Evolutionary conservation across 352 stramenopile genomes (phyloP).

Genomic region (Phytophthora nicotianae): DNA sequence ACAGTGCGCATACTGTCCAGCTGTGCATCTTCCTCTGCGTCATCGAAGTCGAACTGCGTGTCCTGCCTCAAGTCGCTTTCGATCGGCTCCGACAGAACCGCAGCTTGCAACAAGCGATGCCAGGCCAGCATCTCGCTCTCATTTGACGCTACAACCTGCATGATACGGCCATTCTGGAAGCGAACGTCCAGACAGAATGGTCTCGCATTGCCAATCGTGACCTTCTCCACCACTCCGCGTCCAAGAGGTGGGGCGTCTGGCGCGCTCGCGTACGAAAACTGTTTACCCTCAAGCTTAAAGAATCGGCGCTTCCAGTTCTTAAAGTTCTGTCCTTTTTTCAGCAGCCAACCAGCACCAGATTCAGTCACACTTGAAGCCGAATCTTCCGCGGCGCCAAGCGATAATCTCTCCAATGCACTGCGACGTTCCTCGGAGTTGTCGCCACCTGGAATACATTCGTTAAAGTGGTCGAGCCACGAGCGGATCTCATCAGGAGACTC

Average conservation of each 20-base stretch:
- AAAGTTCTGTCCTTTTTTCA: constrained; percentile 70
- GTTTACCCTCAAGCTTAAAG: constrained; percentile 61
- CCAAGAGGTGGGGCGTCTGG: constrained; percentile 46
- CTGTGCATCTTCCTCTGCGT: constrained; percentile 51
- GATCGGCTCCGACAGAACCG: constrained; percentile 38
- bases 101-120: constrained; percentile 58
- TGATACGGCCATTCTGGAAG: constrained; percentile 68
- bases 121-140: constrained; percentile 68
- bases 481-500: constrained; percentile 70
- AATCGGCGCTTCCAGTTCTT: constrained; percentile 74
- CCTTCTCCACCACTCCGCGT: constrained; percentile 53
- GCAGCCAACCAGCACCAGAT: constrained; percentile 46
- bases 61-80: constrained; percentile 40
- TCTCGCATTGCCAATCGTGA: constrained; percentile 62
- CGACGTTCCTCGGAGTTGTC: constrained; percentile 29
- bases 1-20: constrained; percentile 36
- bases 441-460: constrained; percentile 29
- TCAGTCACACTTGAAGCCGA: constrained; percentile 32
- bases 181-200: constrained; percentile 72
- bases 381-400: constrained; percentile 25
- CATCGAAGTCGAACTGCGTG: constrained; percentile 59
- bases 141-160: constrained; percentile 56
- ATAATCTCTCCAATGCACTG: constrained; percentile 29
- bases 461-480: constrained; percentile 61
- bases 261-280: constrained; percentile 61